Base-by-base conservation (phyloP, 2,329 filamentous ascomycete genomes). In the Gnomoniopsis sp. region DNA sequence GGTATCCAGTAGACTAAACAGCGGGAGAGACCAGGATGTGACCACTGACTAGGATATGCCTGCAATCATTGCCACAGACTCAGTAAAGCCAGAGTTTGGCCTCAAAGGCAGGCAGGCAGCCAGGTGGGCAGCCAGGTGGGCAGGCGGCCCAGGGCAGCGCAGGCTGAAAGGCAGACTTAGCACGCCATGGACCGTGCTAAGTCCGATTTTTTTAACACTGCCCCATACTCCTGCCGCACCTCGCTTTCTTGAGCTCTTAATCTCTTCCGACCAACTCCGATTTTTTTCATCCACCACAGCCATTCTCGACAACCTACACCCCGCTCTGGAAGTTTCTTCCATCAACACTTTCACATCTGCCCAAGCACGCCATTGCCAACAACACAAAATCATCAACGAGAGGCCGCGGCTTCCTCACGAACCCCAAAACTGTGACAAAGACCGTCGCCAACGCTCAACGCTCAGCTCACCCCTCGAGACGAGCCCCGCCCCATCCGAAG, bases 281-380 rank as follows among this genome's bases (percentile, higher is more conserved):
- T 30, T 30, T 48, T 53, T 41, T 48, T 34, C 23, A 17, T 41
- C 36, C 12, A 41, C 36, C 36, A 41, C 36, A 50, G 19, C 26
- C 48, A 50, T 34, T 43, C 38, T 22, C 50, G 14, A 43, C 41
- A 53, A 53, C 51, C 51, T 41, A 53, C 52, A 54, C 36, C 52
- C 53, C 48, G 21, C 15, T 23, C 47, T 50, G 53, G 53, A 56
- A 56, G 43, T 44, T 26, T 44, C 12, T 46, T 26, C 44, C 41
- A 30, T 44, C 53, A 56, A 19, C 22, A 21, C 17, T 26, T 14
- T 3, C 46, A 49, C 10, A 30, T 56, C 34, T 56, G 36, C 11
- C 36, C 36, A 54, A 22, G 14, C 43, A 48, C 15, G 26, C 53
- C 41, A 19, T 33, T 47, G 19, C 30, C 44, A 23, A 21, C 19